Evolutionary conservation across 2,329 filamentous ascomycete genomes (phyloP).

Genomic region (Paraphaeosphaeria sporulosa): DNA sequence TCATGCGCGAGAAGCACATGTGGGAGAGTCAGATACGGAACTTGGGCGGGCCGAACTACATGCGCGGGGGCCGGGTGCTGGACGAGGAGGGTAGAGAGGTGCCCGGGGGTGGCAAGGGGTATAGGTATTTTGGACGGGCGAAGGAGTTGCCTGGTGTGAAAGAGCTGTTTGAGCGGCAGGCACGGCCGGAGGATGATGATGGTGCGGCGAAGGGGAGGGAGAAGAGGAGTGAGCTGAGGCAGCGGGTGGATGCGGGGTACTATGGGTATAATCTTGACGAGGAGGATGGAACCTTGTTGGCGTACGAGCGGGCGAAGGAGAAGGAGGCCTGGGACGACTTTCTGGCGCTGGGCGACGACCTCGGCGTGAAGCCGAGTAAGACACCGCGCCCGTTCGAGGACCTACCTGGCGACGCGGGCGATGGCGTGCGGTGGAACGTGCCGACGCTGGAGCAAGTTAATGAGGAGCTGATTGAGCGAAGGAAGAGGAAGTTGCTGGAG

Average conservation of each 20-base stretch:
- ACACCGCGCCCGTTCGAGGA: conserved; percentile 71
- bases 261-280: conserved; percentile 95
- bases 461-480: conserved; percentile 86
- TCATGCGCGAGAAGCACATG: conserved; percentile 98
- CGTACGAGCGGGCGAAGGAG: conserved; percentile 85
- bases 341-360: conserved; percentile 62
- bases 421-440: conserved; percentile 82
- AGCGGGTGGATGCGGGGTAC: conserved; percentile 89
- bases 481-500: conserved; percentile 82
- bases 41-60: conserved; percentile 96
- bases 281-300: conserved; percentile 81
- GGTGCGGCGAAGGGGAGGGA: conserved; percentile 70
- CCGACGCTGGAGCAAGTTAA: conserved; percentile 93
- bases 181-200: conserved; percentile 53
- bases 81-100: conserved; percentile 65
- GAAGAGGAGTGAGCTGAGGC: conserved; percentile 72
- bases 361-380: conserved; percentile 33
- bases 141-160: conserved; percentile 92
- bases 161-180: conserved; percentile 67
- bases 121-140: conserved; percentile 85
- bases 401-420: conserved; percentile 84
- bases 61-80: conserved; percentile 68
- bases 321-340: conserved; percentile 78
- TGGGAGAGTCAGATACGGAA: conserved; percentile 98
- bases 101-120: conserved; percentile 80